Base-by-base conservation (phyloP, 441 rosid genomes). In the Melastoma candidum region DNA sequence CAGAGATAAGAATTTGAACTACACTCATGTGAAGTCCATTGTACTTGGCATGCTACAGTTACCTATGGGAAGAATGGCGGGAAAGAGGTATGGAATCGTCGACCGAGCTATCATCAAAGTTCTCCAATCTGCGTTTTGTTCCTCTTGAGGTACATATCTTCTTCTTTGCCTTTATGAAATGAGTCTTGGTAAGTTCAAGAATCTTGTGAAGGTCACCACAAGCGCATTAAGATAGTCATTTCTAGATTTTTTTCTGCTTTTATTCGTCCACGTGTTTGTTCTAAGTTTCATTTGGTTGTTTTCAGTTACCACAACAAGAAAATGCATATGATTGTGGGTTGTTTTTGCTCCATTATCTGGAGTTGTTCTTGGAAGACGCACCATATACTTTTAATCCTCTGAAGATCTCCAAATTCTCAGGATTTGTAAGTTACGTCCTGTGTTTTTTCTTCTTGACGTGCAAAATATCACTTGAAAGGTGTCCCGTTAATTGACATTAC, bases 291-390 rank as follows among this genome's bases (percentile, higher is more conserved):
- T 54, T 7, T 73, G 39, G 12, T 53, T 53, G 56, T 14, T 53
- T 12, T 57, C 78, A 82, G 89, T 68, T 82, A 65, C 89, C 89
- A n/a, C 89, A 82, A 73, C 89, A 82, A 73, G 85, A 82, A 53
- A 82, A 82, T 68, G 79, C 77, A 41, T 82, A 51, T 67, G 89
- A 82, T 61, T 82, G 89, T 29, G 85, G 89, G 63, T 69, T 82
- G 54, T 82, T 82, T 70, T 74, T 82, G 68, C 80, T 82, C 27
- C 89, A 82, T 63, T 79, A 82, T 68, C 70, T 82, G 59, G 89
- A 82, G 79, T 73, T 74, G 58, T 82, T 82, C 71, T 71, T 82
- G 56, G 72, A 72, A 46, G 80, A 82, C 54, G 89, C 83, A 63
- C 89, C 89, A 58, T 45, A 24, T 44, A 68, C 64, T 60, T 77